Conservation (phyloP, 768 basidiomycete species). For the Lepiota venenata region DNA sequence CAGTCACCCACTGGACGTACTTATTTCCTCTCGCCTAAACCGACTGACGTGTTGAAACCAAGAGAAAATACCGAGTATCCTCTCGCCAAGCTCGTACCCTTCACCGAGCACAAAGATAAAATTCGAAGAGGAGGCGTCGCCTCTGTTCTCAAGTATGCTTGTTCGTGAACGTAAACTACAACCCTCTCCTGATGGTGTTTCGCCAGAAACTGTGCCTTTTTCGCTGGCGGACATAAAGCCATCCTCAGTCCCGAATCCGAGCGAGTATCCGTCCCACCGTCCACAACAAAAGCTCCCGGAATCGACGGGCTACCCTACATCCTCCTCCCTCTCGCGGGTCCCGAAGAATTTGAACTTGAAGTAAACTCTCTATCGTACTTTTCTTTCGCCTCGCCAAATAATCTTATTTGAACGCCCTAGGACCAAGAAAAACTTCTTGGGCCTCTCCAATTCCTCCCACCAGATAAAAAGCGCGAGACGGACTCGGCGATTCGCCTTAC, state of each 20-base stretch:
- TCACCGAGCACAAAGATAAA: constrained; percentile 86
- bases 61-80: constrained; percentile 66
- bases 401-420: constrained; percentile 32
- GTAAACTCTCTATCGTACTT: constrained; percentile 36
- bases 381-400: neutral
- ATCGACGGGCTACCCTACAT: constrained; percentile 84
- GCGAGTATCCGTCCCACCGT: constrained; percentile 53
- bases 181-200: constrained; percentile 12
- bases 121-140: constrained; percentile 88
- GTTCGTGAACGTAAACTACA: neutral
- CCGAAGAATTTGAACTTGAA: constrained; percentile 93
- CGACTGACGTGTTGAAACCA: constrained; percentile 42
- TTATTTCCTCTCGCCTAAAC: constrained; percentile 73
- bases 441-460: constrained; percentile 83
- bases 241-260: constrained; percentile 65
- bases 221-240: constrained; percentile 63
- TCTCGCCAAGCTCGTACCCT: constrained; percentile 74
- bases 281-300: constrained; percentile 59
- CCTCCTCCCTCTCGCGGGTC: constrained; percentile 87
- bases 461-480: constrained; percentile 78
- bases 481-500: constrained; percentile 76
- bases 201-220: constrained; percentile 75
- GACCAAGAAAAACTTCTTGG: constrained; percentile 86
- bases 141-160: constrained; percentile 78
- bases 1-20: constrained; percentile 76